Percentiles rank a stretch among this genome's conserved stretches.
Evolutionary conservation across 306 rosid genomes (phyloP).

Genomic region (Pachyrhizus erosus): DNA sequence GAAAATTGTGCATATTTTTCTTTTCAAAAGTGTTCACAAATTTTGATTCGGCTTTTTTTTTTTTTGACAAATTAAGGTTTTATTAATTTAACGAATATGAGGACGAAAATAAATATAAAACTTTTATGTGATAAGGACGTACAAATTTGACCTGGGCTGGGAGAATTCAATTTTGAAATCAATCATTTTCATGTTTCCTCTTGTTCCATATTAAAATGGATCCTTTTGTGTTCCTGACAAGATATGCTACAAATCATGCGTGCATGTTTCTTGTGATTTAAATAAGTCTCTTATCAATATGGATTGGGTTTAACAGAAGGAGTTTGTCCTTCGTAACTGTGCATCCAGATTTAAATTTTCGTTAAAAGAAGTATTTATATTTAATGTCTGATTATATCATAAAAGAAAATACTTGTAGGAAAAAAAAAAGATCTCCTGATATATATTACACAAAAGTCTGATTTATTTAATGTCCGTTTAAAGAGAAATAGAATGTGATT

Average conservation of each 20-base stretch:
- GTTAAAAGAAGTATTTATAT: too few species aligned
- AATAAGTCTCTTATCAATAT: too few species aligned
- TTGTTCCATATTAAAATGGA: background rate
- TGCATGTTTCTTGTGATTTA: background rate
- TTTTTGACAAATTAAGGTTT: background rate
- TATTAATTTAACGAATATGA: background rate
- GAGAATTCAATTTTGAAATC: background rate
- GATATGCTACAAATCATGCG: background rate
- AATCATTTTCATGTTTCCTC: background rate
- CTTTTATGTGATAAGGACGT: background rate
- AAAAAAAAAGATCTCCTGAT: too few species aligned
- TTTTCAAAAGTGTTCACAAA: background rate
- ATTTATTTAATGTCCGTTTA: background rate
- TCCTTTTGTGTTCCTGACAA: background rate
- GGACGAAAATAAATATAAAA: background rate
- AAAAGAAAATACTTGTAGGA: too few species aligned
- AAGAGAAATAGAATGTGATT: background rate
- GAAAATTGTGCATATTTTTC: background rate
- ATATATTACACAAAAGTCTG: background rate
- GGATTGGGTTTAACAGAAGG: too few species aligned
- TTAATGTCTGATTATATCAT: too few species aligned
- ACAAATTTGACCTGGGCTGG: background rate
- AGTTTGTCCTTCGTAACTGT: too few species aligned
- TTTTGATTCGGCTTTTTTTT: background rate
- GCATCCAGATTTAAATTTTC: too few species aligned